Base-by-base conservation (phyloP, 2,329 filamentous ascomycete genomes). In the Cryphonectria radicalis region DNA sequence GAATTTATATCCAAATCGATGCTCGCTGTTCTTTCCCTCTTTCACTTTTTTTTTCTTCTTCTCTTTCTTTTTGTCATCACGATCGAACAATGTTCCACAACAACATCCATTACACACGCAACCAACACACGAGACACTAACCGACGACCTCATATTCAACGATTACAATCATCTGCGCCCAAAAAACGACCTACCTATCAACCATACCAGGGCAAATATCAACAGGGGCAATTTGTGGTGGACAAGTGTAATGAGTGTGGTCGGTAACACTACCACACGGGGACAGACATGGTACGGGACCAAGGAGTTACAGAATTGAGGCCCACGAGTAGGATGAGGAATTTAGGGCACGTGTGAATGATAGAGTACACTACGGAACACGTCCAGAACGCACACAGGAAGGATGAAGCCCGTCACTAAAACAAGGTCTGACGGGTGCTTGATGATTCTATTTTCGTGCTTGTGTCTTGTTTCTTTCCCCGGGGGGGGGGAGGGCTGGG, bases 371-470 rank as follows among this genome's bases (percentile, higher is more conserved):
- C 22, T 19, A 6, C 1, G 62, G 25, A 13, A 3, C 37, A 40
- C 10, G 10, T 40, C 37, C 8, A 40, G 10, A 11, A 13, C 3
- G 11, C 14, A 11, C 8, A 40, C 13, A 40, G 6, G 60, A 13
- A 8, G 28, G 25, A 25, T 40, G 22, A 65, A 57, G 37, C 62
- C 63, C 62, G 46, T 64, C 43, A 63, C 63, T 67, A 59, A 59
- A 25, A 67, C 43, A 46, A n/a, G 28, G 42, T 28, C 22, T 59
- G 53, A 63, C 8, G 43, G 46, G 64, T 67, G 42, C 53, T 60
- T 68, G 50, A 32, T 32, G 32, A 32, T 32, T 32, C 32, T 32
- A 32, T 2, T 32, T 32, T 32, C 32, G 32, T 32, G 32, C 3
- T 32, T 32, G 32, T 32, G 22, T 35, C 70, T 70, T 67, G 65